These are phyloP conservation scores for Chaetoscypha palmicola DNA, from an alignment of 2,329 filamentous ascomycete genomes.

Conservation along the genomic window DNA sequence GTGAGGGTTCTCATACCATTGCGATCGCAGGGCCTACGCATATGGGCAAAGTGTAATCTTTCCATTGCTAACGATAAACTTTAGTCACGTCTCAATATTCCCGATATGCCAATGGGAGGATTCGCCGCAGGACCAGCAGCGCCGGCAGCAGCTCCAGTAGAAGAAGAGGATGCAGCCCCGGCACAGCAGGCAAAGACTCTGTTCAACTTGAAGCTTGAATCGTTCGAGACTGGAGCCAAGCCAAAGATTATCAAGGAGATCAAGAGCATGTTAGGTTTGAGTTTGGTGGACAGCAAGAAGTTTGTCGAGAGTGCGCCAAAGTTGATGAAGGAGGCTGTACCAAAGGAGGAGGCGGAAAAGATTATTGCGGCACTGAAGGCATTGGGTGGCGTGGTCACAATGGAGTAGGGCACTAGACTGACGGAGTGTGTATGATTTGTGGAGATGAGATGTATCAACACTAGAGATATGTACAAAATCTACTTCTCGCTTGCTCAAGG, in stretches of 20 bases:
- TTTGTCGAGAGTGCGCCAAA: slow-evolving; percentile 98
- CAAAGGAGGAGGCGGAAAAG: slow-evolving; percentile 99
- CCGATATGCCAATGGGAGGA: slow-evolving; percentile 89
- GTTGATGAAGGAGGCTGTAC: slow-evolving; percentile 96
- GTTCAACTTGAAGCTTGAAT: slow-evolving; percentile 91
- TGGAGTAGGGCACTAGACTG: slow-evolving; percentile 62
- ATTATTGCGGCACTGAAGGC: slow-evolving; percentile 92
- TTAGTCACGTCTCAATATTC: slow-evolving; percentile 91
- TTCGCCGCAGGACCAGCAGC: slow-evolving; percentile 61
- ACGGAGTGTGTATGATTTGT: slow-evolving; percentile 19
- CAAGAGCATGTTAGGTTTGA: slow-evolving; percentile 90
- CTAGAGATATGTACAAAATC: slow-evolving; percentile 31
- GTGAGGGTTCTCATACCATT: too few species aligned
- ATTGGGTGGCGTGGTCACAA: slow-evolving; percentile 77
- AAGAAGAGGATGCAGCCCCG: slow-evolving; percentile 83
- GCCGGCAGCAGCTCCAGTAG: slow-evolving; percentile 53
- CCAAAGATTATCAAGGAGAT: slow-evolving; percentile 99
- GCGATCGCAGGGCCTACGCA: too few species aligned
- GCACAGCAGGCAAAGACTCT: slow-evolving; percentile 92
- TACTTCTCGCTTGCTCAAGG: too few species aligned
- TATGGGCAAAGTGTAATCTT: too few species aligned
- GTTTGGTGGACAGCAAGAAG: slow-evolving; percentile 99
- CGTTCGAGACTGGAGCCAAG: slow-evolving; percentile 82
- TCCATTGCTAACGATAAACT: slow-evolving; percentile 18
- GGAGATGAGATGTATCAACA: slow-evolving; percentile 28